phyloP scores from a whole-genome alignment of 768 basidiomycete genomes.

The Amylocystis lapponica region DNA sequence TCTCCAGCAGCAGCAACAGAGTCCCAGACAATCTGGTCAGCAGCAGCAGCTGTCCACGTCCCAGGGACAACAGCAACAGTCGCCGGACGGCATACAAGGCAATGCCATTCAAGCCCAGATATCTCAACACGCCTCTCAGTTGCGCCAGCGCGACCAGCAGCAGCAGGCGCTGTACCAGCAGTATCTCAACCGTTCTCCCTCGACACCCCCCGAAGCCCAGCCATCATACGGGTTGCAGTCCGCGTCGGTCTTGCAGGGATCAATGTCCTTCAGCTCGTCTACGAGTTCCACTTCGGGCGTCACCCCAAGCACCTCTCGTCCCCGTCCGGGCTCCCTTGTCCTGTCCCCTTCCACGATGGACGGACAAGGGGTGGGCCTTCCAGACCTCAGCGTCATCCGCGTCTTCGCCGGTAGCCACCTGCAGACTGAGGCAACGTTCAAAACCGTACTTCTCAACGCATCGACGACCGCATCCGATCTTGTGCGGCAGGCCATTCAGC shows the following conservation, averaged over 20 bases:
- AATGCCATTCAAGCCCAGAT: conserved; percentile 38
- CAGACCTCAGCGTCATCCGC: conserved; percentile 89
- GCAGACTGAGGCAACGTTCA: conserved; percentile 95
- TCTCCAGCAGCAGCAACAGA: conserved; percentile 48
- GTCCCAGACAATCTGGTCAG: conserved; percentile 14
- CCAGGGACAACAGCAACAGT: conserved; percentile 23
- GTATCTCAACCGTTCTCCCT: conserved; percentile 83
- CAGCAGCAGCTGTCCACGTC: conserved; percentile 6
- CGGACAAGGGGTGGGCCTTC: conserved; percentile 57
- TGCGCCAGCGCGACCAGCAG: conserved; percentile 85
- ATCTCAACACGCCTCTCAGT: conserved; percentile 54
- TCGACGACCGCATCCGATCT: conserved; percentile 82
- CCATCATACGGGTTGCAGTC: conserved; percentile 75
- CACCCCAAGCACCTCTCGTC: conserved; percentile 37
- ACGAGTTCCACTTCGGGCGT: conserved; percentile 36
- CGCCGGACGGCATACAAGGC: conserved; percentile 8
- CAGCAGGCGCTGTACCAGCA: conserved; percentile 86
- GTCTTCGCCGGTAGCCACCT: conserved; percentile 91
- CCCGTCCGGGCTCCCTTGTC: conserved; percentile 74
- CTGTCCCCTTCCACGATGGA: conserved; percentile 56
- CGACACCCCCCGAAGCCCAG: conserved; percentile 68
- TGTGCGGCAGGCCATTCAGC: conserved; percentile 87
- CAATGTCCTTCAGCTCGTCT: conserved; percentile 37
- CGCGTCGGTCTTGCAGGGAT: conserved; percentile 55
- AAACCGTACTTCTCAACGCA: conserved; percentile 89